Conservation (phyloP, 805 yeast species). For the Kuraishia ogatae region DNA sequence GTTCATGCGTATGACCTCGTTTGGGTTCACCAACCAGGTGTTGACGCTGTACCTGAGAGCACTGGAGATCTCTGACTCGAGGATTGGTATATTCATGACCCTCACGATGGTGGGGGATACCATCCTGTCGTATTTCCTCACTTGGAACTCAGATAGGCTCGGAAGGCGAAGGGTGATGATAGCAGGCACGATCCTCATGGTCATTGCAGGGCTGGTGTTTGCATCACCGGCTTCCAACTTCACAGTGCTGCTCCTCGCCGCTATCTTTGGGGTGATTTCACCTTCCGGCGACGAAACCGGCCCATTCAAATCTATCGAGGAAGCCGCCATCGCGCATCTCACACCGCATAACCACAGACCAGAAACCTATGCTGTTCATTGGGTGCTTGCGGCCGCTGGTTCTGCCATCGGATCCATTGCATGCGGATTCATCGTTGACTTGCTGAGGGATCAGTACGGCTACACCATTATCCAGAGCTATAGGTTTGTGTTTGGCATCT, state of each 20-base stretch:
- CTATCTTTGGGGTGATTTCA: constrained; percentile 77
- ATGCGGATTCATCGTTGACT: constrained; percentile 53
- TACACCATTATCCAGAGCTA: constrained; percentile 37
- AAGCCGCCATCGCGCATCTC: constrained; percentile 72
- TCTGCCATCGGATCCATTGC: constrained; percentile 62
- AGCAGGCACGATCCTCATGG: constrained; percentile 61
- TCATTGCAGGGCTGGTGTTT: constrained; percentile 56
- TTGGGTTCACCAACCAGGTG: constrained; percentile 74
- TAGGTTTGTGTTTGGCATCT: constrained; percentile 45
- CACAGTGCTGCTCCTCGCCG: constrained; percentile 52
- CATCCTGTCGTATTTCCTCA: constrained; percentile 53
- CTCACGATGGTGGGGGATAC: constrained; percentile 77
- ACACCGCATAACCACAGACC: constrained; percentile 60
- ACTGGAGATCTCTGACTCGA: constrained; percentile 42
- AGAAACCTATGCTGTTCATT: constrained; percentile 68
- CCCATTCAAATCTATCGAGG: constrained; percentile 82
- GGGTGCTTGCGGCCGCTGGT: constrained; percentile 61
- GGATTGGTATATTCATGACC: constrained; percentile 76
- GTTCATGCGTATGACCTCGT: constrained; percentile 62
- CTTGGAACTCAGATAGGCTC: constrained; percentile 67
- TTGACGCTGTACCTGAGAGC: constrained; percentile 56
- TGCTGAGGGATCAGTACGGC: constrained; percentile 21
- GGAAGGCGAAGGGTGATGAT: constrained; percentile 63
- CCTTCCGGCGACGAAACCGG: constrained; percentile 90
- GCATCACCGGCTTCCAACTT: constrained; percentile 42